Evolutionary conservation across 805 yeast genomes (phyloP).

Genomic region (Metschnikowia sp.): DNA sequence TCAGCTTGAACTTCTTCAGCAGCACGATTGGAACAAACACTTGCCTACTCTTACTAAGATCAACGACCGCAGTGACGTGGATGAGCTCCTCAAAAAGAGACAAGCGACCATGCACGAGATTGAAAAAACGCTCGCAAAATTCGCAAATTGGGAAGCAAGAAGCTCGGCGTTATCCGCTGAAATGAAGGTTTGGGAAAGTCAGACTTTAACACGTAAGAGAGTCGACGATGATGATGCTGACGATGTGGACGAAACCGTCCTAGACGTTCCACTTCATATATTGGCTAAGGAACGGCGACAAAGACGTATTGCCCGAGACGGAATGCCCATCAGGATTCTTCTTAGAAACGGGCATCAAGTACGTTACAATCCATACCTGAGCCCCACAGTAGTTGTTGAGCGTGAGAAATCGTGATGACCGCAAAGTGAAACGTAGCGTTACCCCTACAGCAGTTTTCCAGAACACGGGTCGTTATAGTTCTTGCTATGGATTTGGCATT

Average conservation of each 20-base stretch:
- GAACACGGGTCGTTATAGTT: no score
- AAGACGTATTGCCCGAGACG: conserved; percentile 14
- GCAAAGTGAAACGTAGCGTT: no score
- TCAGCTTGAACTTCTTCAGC: conserved; percentile 36
- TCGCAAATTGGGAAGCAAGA: conserved; percentile 36
- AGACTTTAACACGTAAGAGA: neutral
- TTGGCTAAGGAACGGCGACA: conserved; percentile 22
- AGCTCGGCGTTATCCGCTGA: conserved; percentile 25
- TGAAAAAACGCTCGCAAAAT: conserved; percentile 33
- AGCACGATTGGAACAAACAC: conserved; percentile 46
- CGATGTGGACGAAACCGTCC: conserved; percentile 13
- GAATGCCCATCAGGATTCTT: conserved; percentile 8
- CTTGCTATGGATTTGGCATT: neutral
- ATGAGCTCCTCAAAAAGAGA: conserved; percentile 52
- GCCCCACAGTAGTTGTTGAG: conserved; percentile 6
- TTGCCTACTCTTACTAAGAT: conserved; percentile 49
- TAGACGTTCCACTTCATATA: conserved; percentile 21
- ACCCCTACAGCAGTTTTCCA: no score
- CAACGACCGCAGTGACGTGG: conserved; percentile 42
- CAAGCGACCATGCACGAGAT: conserved; percentile 50
- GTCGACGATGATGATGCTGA: conserved; percentile 22
- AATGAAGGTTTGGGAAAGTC: conserved; percentile 15
- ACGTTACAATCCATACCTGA: conserved; percentile 9
- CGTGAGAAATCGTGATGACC: neutral
- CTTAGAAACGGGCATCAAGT: conserved; percentile 17